A percentile compares a stretch with the other conserved stretches of the same genome.
phyloP scores from a whole-genome alignment of 2,329 filamentous ascomycete genomes.

The Ceratocystis harringtonii region DNA sequence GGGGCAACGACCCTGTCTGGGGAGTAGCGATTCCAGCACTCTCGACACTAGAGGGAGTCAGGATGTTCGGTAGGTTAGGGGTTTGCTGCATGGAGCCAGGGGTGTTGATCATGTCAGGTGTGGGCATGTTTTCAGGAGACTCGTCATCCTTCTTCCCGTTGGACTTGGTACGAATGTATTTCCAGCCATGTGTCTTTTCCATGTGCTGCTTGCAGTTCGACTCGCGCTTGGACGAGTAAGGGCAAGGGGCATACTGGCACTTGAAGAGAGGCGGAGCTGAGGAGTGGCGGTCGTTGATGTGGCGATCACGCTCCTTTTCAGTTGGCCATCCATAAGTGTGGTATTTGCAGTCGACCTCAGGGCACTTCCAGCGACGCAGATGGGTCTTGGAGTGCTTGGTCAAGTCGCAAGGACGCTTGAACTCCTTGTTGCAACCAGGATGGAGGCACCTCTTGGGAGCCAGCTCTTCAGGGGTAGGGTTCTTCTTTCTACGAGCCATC shows the following conservation, averaged over 20 bases:
- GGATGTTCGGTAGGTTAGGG: constrained; percentile 45
- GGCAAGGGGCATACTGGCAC: constrained; percentile 70
- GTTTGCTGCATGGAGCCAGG: constrained; percentile 36
- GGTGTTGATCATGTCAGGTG: constrained; percentile 25
- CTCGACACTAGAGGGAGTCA: constrained; percentile 43
- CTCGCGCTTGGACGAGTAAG: constrained; percentile 88
- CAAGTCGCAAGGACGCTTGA: constrained; percentile 91
- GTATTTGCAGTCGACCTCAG: constrained; percentile 71
- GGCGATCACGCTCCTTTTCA: constrained; percentile 91
- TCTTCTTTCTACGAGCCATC: constrained; percentile 93
- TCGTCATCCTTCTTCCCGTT: constrained; percentile 50
- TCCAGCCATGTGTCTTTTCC: constrained; percentile 89
- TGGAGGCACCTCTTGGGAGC: constrained; percentile 65
- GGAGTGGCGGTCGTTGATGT: constrained; percentile 93
- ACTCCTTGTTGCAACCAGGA: constrained; percentile 70
- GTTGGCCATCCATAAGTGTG: constrained; percentile 84
- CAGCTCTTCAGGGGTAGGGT: constrained; percentile 69
- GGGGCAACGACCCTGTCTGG: constrained; percentile 32
- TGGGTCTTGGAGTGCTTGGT: constrained; percentile 99
- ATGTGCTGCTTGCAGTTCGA: constrained; percentile 98
- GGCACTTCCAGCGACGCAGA: constrained; percentile 90
- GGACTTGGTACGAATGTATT: constrained; percentile 83
- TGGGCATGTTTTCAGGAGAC: background rate
- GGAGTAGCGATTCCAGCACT: constrained; percentile 37
- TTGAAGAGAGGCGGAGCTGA: constrained; percentile 63